Percentiles rank a stretch among this genome's conserved stretches.
Evolutionary conservation across 2,329 filamentous ascomycete genomes (phyloP).

Genomic region (Aureobasidium sp.): DNA sequence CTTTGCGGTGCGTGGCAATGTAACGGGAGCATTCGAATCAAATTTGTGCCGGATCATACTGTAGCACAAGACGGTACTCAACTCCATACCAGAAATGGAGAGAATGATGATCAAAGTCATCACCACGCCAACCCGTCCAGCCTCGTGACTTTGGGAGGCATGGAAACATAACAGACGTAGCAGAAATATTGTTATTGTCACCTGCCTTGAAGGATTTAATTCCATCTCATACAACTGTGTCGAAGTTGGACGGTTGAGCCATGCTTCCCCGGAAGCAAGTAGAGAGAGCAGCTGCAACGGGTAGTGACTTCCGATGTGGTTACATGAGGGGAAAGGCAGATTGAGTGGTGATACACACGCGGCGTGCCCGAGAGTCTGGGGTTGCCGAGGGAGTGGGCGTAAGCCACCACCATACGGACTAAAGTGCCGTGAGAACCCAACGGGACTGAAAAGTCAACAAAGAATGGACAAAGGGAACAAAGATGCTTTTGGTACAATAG

Average conservation of each 20-base stretch:
- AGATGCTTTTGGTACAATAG: neutral
- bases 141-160: neutral
- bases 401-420: neutral
- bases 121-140: neutral
- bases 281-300: neutral
- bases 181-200: neutral
- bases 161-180: neutral
- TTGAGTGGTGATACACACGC: neutral
- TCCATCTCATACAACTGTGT: neutral
- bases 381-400: neutral
- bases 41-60: neutral
- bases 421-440: neutral
- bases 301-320: neutral
- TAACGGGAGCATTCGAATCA: neutral
- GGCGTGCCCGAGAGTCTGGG: neutral
- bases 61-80: neutral
- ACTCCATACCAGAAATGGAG: neutral
- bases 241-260: neutral
- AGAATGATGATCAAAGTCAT: neutral
- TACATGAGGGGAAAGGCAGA: constrained; percentile 1
- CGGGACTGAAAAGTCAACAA: neutral
- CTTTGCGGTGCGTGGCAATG: neutral
- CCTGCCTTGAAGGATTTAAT: neutral
- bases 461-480: neutral
- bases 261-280: neutral